Evolutionary conservation across 495 filamentous ascomycete species (phyloP).

Genomic region (Xylaria telfairii): DNA sequence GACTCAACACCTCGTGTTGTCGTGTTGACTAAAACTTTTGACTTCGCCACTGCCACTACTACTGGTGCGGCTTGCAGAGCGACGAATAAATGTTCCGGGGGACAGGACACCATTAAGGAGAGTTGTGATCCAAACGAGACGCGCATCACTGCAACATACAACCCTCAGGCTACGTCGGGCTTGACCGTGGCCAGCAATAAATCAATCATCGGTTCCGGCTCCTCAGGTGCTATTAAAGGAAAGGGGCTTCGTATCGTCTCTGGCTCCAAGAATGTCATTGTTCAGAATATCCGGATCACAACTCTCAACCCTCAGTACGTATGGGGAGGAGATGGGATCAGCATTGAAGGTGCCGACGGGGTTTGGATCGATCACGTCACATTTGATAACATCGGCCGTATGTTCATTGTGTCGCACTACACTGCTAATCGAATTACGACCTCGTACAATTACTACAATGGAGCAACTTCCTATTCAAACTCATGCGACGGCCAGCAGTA

Average conservation of each 20-base stretch:
- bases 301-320: conserved; percentile 46
- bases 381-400: conserved; percentile 43
- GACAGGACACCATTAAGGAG: conserved; percentile 58
- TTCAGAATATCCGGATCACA: conserved; percentile 38
- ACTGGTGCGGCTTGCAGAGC: conserved; percentile 53
- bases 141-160: conserved; percentile 44
- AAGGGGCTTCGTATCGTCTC: conserved; percentile 44
- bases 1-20: conserved; percentile 54
- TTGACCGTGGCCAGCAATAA: conserved; percentile 44
- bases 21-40: conserved; percentile 53
- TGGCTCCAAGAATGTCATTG: conserved; percentile 42
- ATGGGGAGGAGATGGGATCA: conserved; percentile 48
- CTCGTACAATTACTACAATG: conserved; percentile 53
- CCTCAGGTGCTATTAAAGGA: conserved; percentile 43
- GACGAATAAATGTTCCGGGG: conserved; percentile 48
- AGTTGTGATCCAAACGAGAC: conserved; percentile 48
- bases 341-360: conserved; percentile 37
- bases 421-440: conserved; percentile 46
- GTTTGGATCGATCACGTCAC: conserved; percentile 50
- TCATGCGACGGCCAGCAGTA: conserved; percentile 61
- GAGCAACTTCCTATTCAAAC: conserved; percentile 53
- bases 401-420: conserved; percentile 47
- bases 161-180: conserved; percentile 35
- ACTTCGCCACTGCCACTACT: conserved; percentile 49
- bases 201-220: conserved; percentile 39